phyloP scores from a whole-genome alignment of 2,329 filamentous ascomycete genomes.

The Ceratocystiopsis brevicomis region DNA sequence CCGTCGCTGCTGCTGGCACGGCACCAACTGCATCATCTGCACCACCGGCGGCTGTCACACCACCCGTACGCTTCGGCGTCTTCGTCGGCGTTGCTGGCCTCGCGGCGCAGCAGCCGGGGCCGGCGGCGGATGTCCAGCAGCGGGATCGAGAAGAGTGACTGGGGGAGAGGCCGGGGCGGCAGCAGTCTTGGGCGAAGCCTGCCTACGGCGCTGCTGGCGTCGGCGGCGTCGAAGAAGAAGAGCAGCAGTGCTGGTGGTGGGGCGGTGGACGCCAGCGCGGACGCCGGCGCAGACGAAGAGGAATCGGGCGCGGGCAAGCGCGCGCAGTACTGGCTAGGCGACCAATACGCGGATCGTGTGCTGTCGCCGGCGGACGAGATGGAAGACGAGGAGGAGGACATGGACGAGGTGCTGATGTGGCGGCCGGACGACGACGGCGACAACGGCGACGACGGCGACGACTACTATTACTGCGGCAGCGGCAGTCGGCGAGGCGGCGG shows the following conservation, averaged over 20 bases:
- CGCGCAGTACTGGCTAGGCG: conserved; percentile 74
- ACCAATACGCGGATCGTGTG: conserved; percentile 33
- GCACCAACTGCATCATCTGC: conserved; percentile 5
- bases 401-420: conserved; percentile 34
- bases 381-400: conserved; percentile 29
- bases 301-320: conserved; percentile 50
- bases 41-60: background rate
- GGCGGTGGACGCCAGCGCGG: background rate
- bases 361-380: conserved; percentile 22
- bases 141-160: background rate
- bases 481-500: conserved; percentile 13
- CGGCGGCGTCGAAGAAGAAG: background rate
- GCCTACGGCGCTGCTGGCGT: background rate
- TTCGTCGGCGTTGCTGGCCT: background rate
- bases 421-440: conserved; percentile 39
- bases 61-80: too few relatives aligned
- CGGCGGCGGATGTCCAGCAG: conserved; percentile 1
- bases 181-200: background rate
- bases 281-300: background rate
- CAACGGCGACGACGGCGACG: conserved; percentile 28
- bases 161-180: conserved; percentile 14
- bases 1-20: conserved; percentile 17
- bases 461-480: conserved; percentile 14
- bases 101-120: conserved; percentile 7
- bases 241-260: conserved; percentile 7